A percentile compares a stretch with the other conserved stretches of the same genome.
Conservation (phyloP, 345 rosid genomes). For the Populus euphratica region DNA sequence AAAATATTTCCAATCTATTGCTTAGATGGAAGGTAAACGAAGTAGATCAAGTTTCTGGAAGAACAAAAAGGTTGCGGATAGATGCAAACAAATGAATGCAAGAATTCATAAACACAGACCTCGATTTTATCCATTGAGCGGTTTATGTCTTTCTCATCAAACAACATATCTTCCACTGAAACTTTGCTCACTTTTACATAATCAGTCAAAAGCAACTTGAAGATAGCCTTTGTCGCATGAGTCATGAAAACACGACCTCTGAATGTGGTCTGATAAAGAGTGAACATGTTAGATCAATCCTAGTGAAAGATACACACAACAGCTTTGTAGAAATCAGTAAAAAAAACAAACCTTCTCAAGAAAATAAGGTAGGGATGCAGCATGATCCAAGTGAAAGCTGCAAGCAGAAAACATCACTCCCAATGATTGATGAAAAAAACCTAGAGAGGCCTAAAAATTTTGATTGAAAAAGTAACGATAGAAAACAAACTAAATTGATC, state of each 20-base stretch:
- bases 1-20: background rate
- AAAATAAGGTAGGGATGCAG: conserved; percentile 93
- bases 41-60: too few relatives aligned
- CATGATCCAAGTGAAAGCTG: conserved; percentile 99
- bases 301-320: background rate
- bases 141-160: conserved; percentile 79
- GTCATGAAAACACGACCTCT: conserved; percentile 93
- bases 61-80: background rate
- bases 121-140: conserved; percentile 95
- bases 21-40: too few relatives aligned
- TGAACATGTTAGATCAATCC: conserved; percentile 3
- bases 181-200: conserved; percentile 98
- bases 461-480: too few relatives aligned
- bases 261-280: conserved; percentile 66
- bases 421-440: background rate
- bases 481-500: too few relatives aligned
- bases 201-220: conserved; percentile 79
- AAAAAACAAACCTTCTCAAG: conserved; percentile 69
- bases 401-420: conserved; percentile 22
- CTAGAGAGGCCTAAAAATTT: background rate
- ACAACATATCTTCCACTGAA: conserved; percentile 94
- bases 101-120: conserved; percentile 28
- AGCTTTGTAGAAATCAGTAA: background rate
- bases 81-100: background rate
- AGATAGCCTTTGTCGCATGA: conserved; percentile 94